These are phyloP conservation scores for Isoetes taiwanensis DNA, from an alignment of 75 land plant genomes.

Conservation along the genomic window DNA sequence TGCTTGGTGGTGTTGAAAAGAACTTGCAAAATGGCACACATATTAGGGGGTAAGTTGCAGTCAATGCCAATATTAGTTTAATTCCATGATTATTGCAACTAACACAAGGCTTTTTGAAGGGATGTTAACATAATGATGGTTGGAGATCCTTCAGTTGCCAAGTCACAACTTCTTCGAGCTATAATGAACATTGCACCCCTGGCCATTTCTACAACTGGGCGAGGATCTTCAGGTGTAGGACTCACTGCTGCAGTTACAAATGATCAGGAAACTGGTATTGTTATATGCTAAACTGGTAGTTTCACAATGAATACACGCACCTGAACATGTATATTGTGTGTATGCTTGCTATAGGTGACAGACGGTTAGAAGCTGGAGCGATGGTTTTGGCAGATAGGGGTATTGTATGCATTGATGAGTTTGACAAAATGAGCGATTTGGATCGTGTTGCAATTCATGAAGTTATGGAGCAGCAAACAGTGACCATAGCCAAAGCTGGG, in stretches of 20 bases:
- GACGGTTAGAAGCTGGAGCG: constrained; percentile 97
- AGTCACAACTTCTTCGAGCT: constrained; percentile 88
- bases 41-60: constrained; percentile 61
- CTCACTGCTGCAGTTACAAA: constrained; percentile 97
- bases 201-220: constrained; percentile 95
- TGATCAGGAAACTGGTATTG: constrained; percentile 93
- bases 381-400: constrained; percentile 99
- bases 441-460: constrained; percentile 98
- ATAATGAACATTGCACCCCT: constrained; percentile 97
- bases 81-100: neutral
- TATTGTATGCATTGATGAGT: constrained; percentile 96
- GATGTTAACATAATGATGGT: constrained; percentile 99
- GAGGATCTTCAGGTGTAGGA: constrained; percentile 98
- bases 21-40: constrained; percentile 93
- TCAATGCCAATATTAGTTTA: neutral
- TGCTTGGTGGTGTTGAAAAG: constrained; percentile 92
- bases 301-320: neutral
- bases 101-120: constrained; percentile 21
- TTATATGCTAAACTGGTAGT: neutral
- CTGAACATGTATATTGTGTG: neutral
- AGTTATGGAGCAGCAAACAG: constrained; percentile 99
- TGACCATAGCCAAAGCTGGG: constrained; percentile 99
- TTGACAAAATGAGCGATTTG: constrained; percentile 99
- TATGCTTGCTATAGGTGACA: constrained; percentile 48
- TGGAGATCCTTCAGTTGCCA: constrained; percentile 99